Percentiles rank a stretch among this genome's conserved stretches.
Evolutionary conservation across 2,329 filamentous ascomycete species (phyloP).

Genomic region (Septoria linicola): DNA sequence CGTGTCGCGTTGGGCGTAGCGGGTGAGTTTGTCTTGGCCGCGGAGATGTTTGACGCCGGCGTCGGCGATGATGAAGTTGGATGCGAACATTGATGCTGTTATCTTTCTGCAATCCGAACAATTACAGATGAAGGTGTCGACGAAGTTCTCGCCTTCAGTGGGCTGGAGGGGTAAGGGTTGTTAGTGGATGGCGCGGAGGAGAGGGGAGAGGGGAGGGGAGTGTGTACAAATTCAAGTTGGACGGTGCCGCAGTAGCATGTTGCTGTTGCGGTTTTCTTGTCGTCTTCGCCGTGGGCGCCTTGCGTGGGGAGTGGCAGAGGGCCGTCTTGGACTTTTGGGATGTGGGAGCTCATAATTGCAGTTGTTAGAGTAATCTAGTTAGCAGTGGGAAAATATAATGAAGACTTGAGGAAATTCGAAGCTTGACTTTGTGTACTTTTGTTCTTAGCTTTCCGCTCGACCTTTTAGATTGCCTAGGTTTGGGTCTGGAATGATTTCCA

Average conservation of each 20-base stretch:
- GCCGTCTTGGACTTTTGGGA: not conserved
- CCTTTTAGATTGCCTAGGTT: no score
- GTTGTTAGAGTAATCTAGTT: no score
- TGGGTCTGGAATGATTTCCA: no score
- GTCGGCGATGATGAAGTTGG: slow-evolving; percentile 56
- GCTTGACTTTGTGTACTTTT: no score
- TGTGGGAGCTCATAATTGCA: not conserved
- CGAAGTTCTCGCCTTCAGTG: slow-evolving; percentile 46
- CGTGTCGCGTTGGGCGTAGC: slow-evolving; percentile 50
- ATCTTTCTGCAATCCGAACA: slow-evolving; percentile 58
- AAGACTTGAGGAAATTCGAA: no score
- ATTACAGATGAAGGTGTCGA: slow-evolving; percentile 58
- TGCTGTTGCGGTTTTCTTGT: slow-evolving; percentile 48
- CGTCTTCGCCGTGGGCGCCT: slow-evolving; percentile 20
- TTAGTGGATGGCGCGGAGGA: not conserved
- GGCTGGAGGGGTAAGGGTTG: no score
- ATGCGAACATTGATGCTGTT: slow-evolving; percentile 62
- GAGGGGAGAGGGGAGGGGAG: slow-evolving; percentile 17
- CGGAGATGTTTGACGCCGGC: slow-evolving; percentile 50
- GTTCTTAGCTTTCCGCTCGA: no score
- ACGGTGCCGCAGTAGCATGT: slow-evolving; percentile 61
- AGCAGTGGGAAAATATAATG: no score
- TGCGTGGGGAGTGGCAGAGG: slow-evolving; percentile 17
- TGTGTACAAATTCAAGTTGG: slow-evolving; percentile 55
- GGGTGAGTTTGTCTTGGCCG: slow-evolving; percentile 52